Conservation (phyloP, 2,329 filamentous ascomycete genomes). For the Alternaria angustiovoidea region DNA sequence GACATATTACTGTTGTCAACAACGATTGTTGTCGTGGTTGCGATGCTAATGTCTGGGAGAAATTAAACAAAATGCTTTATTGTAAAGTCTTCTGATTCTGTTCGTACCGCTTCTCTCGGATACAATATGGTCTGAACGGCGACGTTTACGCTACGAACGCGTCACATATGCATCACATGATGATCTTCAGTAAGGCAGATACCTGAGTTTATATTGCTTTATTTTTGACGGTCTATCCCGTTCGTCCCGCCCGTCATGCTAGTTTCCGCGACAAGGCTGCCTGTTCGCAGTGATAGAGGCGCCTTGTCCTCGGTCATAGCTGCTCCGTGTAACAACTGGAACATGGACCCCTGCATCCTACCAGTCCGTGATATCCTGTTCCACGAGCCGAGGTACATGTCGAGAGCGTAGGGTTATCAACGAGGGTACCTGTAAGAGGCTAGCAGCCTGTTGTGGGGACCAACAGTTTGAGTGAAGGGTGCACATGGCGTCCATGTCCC, state of each 20-base stretch:
- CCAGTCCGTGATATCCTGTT: neutral
- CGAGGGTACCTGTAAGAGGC: neutral
- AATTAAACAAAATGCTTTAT: neutral
- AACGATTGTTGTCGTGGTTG: neutral
- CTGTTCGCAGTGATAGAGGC: neutral
- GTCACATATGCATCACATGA: neutral
- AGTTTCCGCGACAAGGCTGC: neutral
- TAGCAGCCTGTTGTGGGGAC: neutral
- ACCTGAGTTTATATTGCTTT: slow-evolving; percentile 15
- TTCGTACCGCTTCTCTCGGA: neutral
- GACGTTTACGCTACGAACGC: neutral
- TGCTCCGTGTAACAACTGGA: slow-evolving; percentile 1
- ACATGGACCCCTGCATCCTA: neutral
- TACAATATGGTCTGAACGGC: neutral
- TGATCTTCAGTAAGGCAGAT: neutral
- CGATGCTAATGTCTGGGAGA: neutral
- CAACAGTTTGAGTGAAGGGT: neutral
- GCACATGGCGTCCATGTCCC: neutral
- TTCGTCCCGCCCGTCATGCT: slow-evolving; percentile 8
- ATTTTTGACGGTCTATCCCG: slow-evolving; percentile 13
- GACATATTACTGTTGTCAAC: neutral
- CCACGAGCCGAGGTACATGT: slow-evolving; percentile 3
- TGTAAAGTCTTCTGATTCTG: neutral
- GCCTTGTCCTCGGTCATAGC: neutral
- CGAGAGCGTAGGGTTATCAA: neutral